A percentile compares a stretch with the other conserved stretches of the same genome.
Evolutionary conservation across 2,329 filamentous ascomycete species (phyloP).

Genomic region (Raffaelea deltoideospora): DNA sequence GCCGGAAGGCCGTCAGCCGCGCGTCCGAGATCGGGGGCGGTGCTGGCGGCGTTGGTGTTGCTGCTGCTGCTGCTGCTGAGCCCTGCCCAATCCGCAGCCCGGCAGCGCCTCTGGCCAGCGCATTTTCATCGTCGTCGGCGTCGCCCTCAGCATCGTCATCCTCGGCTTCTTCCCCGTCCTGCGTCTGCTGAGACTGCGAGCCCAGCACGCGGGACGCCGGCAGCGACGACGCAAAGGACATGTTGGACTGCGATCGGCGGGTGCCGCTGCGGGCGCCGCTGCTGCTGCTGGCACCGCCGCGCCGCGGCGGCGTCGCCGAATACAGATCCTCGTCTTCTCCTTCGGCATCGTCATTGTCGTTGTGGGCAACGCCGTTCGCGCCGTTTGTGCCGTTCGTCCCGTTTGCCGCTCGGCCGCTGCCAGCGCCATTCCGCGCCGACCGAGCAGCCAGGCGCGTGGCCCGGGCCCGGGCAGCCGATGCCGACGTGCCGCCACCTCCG

Average conservation of each 20-base stretch:
- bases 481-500: constrained; percentile 18
- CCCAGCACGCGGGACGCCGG: constrained; percentile 54
- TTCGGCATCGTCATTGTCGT: constrained; percentile 27
- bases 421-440: constrained; percentile 13
- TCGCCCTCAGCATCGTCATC: constrained; percentile 23
- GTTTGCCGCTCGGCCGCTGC: constrained; percentile 13
- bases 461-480: too few relatives aligned
- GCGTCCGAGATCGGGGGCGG: constrained; percentile 36
- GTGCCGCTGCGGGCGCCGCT: constrained; percentile 16
- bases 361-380: constrained; percentile 20
- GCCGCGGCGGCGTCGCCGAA: constrained; percentile 25
- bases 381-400: too few relatives aligned
- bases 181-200: constrained; percentile 11
- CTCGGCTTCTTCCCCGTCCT: constrained; percentile 19
- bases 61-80: background rate
- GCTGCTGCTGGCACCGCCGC: background rate
- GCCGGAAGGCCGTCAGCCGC: constrained; percentile 62
- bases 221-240: constrained; percentile 66
- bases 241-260: constrained; percentile 35
- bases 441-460: constrained; percentile 11
- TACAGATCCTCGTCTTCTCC: constrained; percentile 35
- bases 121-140: constrained; percentile 33
- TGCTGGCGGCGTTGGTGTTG: constrained; percentile 8
- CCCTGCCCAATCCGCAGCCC: constrained; percentile 20
- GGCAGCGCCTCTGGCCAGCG: constrained; percentile 26